Conservation (phyloP, 2,329 filamentous ascomycete species). For the Ceratocystis colombiana region DNA sequence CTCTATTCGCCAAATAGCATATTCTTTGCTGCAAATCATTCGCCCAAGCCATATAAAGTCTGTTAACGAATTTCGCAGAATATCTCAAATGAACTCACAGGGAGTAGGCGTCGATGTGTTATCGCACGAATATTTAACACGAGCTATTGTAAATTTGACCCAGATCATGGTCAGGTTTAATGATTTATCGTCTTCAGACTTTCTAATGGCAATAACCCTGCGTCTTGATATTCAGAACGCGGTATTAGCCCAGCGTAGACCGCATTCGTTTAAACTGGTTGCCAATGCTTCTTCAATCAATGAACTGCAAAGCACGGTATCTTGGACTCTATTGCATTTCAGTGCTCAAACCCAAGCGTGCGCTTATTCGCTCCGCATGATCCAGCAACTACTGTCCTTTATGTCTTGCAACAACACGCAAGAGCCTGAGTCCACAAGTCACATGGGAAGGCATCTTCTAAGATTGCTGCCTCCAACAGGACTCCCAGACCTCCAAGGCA, state of each 20-base stretch:
- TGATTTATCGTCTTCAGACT: background rate
- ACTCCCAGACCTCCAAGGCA: slow-evolving; percentile 9
- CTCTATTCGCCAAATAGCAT: slow-evolving; percentile 43
- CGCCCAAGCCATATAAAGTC: slow-evolving; percentile 22
- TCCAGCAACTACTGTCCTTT: slow-evolving; percentile 34
- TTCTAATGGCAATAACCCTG: slow-evolving; percentile 24
- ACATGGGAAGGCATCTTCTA: background rate
- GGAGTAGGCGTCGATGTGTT: slow-evolving; percentile 26
- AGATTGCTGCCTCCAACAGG: background rate
- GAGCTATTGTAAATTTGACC: background rate
- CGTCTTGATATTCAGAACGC: slow-evolving; percentile 25
- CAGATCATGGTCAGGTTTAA: background rate
- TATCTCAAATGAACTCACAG: slow-evolving; percentile 26
- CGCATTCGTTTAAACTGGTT: slow-evolving; percentile 20
- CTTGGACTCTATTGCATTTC: slow-evolving; percentile 53
- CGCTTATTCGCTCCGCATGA: slow-evolving; percentile 35
- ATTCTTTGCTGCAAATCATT: slow-evolving; percentile 38
- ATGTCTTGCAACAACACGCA: background rate
- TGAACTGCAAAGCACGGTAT: slow-evolving; percentile 29
- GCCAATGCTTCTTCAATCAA: slow-evolving; percentile 24
- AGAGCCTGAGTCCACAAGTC: background rate
- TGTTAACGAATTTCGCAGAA: slow-evolving; percentile 35
- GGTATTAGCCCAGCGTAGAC: slow-evolving; percentile 30
- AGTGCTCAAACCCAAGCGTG: slow-evolving; percentile 48
- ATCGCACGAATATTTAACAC: slow-evolving; percentile 30